These are phyloP conservation scores for Climacium dendroides DNA, from an alignment of 225 moss, liverwort and hornwort species.

Conservation along the genomic window DNA sequence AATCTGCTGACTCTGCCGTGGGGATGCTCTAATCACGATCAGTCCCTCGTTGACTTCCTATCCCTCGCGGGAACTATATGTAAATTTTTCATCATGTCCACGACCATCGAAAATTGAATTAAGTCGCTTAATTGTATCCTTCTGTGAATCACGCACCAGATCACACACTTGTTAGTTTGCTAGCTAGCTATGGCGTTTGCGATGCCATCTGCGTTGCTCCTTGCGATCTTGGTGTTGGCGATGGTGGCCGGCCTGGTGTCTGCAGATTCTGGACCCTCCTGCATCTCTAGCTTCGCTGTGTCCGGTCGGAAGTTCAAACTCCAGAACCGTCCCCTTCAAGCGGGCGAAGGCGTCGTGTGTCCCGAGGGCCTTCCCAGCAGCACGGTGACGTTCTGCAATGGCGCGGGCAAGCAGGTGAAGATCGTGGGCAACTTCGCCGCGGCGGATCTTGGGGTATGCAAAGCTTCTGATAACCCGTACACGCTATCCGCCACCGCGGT, in stretches of 20 bases:
- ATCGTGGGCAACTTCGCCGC: slow-evolving; percentile 19
- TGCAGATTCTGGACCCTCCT: background rate
- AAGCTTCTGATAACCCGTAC: background rate
- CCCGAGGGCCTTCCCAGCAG: slow-evolving; percentile 10
- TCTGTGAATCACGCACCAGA: background rate
- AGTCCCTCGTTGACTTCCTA: background rate
- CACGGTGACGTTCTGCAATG: background rate
- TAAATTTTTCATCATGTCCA: background rate
- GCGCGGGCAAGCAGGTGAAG: background rate
- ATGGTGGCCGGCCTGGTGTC: background rate
- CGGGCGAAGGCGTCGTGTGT: background rate
- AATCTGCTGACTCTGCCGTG: too few relatives aligned
- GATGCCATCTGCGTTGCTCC: background rate
- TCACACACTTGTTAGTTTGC: background rate
- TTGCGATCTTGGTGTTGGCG: background rate
- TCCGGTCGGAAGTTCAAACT: slow-evolving; percentile 4
- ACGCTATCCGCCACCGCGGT: background rate
- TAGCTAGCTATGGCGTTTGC: background rate
- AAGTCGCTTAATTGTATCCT: background rate
- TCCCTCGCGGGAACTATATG: background rate
- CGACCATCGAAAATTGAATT: background rate
- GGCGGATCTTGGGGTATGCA: slow-evolving; percentile 1
- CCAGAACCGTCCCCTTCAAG: background rate
- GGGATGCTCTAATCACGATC: too few relatives aligned
- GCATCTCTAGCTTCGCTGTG: background rate